Percentiles rank a stretch among this genome's conserved stretches.
Evolutionary conservation across 1,139 yeast genomes (phyloP).

Genomic region (Ogataea hybrid): DNA sequence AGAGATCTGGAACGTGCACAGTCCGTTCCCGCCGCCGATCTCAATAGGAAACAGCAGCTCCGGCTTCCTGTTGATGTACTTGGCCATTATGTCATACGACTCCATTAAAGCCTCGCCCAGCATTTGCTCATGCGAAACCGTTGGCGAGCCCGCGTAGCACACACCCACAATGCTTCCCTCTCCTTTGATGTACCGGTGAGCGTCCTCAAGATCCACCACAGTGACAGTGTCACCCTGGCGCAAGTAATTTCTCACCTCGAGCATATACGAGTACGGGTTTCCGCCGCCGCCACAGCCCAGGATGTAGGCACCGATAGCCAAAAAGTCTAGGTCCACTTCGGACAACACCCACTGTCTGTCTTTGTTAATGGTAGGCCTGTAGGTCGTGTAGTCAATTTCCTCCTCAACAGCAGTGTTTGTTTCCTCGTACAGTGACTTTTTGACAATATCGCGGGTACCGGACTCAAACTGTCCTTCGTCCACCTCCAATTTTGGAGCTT

Average conservation of each 20-base stretch:
- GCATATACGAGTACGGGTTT: constrained; percentile 41
- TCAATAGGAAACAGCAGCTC: constrained; percentile 31
- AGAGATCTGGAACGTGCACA: constrained; percentile 27
- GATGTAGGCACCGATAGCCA: constrained; percentile 43
- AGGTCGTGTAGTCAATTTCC: constrained; percentile 29
- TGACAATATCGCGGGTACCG: constrained; percentile 18
- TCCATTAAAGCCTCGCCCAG: constrained; percentile 37
- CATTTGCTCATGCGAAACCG: constrained; percentile 44
- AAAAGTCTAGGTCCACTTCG: constrained; percentile 40
- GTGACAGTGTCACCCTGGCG: constrained; percentile 35
- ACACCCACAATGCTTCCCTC: constrained; percentile 37
- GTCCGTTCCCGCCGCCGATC: constrained; percentile 37
- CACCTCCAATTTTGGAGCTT: constrained; percentile 13
- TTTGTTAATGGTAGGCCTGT: constrained; percentile 36
- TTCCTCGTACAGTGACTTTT: constrained; percentile 16
- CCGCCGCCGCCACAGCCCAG: constrained; percentile 54
- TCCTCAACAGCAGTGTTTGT: constrained; percentile 13
- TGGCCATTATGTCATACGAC: constrained; percentile 34
- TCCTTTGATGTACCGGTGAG: constrained; percentile 27
- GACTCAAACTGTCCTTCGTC: constrained; percentile 1
- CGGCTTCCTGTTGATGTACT: constrained; percentile 27
- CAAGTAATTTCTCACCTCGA: constrained; percentile 36
- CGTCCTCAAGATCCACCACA: constrained; percentile 37
- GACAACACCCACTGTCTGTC: constrained; percentile 41
- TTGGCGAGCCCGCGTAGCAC: constrained; percentile 47